Evolutionary conservation across 2,329 filamentous ascomycete genomes (phyloP).

Genomic region (Aspergillus carbonarius): DNA sequence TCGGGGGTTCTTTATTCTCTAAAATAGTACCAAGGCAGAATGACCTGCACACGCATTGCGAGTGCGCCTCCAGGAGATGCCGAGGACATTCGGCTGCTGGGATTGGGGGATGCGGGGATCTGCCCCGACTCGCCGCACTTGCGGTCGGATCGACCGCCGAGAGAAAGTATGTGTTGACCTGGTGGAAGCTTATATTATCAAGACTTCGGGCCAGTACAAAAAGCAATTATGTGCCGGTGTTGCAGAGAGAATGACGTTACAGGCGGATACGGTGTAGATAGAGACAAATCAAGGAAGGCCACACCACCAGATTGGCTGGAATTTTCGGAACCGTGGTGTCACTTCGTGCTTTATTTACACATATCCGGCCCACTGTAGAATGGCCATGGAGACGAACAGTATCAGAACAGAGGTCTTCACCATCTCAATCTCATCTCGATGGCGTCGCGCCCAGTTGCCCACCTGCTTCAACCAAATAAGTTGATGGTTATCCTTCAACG

Average conservation of each 20-base stretch:
- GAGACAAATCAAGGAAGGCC: neutral
- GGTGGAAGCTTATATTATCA: neutral
- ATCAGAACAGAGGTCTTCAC: conserved; percentile 19
- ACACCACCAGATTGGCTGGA: neutral
- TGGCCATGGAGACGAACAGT: conserved; percentile 19
- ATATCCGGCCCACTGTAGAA: conserved; percentile 19
- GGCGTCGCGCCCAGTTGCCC: conserved; percentile 18
- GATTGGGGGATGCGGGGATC: conserved; percentile 16
- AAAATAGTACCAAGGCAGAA: neutral
- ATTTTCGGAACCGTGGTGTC: neutral
- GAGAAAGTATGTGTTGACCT: neutral
- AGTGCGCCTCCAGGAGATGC: neutral
- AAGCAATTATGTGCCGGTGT: neutral
- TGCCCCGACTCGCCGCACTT: neutral
- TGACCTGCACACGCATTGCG: neutral
- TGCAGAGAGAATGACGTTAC: neutral
- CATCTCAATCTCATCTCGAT: conserved; percentile 24
- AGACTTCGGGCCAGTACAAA: neutral
- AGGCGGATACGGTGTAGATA: neutral
- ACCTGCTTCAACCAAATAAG: conserved; percentile 46
- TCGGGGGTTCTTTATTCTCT: neutral
- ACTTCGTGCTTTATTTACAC: neutral
- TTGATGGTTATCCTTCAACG: conserved; percentile 53
- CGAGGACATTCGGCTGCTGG: conserved; percentile 16
- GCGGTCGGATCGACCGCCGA: neutral